Conservation (phyloP, 139 green algal genomes). For the Picochlorum costavermella region DNA sequence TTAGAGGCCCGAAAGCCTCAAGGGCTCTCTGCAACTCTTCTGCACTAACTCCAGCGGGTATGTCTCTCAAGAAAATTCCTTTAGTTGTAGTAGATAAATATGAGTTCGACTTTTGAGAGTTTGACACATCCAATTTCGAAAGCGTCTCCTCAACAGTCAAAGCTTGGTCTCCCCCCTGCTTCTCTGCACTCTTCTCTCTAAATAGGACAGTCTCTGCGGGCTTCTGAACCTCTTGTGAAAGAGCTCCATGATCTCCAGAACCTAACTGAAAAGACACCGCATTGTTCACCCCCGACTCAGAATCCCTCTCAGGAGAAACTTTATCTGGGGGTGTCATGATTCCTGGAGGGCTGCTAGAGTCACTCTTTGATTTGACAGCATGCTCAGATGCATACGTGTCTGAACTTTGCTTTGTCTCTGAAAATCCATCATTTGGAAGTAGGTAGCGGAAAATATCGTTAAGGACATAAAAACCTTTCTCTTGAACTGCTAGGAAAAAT, state of each 20-base stretch:
- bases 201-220: background rate
- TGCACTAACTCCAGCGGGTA: slow-evolving; percentile 17
- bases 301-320: too few relatives aligned
- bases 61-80: slow-evolving; percentile 21
- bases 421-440: background rate
- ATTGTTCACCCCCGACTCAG: background rate
- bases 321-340: too few relatives aligned
- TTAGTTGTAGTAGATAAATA: slow-evolving; percentile 2
- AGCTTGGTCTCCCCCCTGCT: background rate
- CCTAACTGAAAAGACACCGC: background rate
- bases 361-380: too few relatives aligned
- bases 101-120: background rate
- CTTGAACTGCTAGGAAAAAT: slow-evolving; percentile 85
- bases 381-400: background rate
- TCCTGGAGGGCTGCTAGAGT: too few relatives aligned
- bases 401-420: background rate
- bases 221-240: background rate
- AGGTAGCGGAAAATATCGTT: slow-evolving; percentile 83
- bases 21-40: slow-evolving; percentile 30
- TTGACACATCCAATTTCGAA: too few relatives aligned
- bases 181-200: background rate
- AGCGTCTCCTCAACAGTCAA: slow-evolving; percentile 6
- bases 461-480: slow-evolving; percentile 83
- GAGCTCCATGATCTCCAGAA: background rate
- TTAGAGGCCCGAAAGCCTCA: slow-evolving; percentile 25